phyloP scores from a whole-genome alignment of 2,329 filamentous ascomycete genomes.

The Hortaea werneckii region DNA sequence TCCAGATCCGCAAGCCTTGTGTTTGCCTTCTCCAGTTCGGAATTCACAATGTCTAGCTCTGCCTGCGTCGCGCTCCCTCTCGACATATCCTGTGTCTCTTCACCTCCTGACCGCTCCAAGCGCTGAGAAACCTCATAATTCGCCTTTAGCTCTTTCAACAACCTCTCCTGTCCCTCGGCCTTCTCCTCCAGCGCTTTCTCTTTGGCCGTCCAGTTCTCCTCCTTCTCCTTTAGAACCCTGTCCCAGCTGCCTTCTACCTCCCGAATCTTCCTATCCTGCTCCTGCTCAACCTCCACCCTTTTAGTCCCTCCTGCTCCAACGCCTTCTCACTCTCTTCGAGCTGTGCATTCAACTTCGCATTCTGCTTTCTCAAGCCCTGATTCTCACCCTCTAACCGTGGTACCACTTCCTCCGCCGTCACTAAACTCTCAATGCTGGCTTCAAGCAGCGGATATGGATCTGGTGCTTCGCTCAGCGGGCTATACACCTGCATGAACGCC shows the following conservation, averaged over 20 bases:
- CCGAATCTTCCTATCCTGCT: constrained; percentile 68
- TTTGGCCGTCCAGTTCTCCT: constrained; percentile 91
- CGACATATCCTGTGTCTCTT: constrained; percentile 44
- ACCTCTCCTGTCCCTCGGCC: constrained; percentile 81
- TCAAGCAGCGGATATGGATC: constrained; percentile 95
- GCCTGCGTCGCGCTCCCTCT: constrained; percentile 66
- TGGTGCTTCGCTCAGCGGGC: constrained; percentile 84
- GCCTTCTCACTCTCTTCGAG: constrained; percentile 73
- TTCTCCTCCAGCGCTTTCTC: constrained; percentile 88
- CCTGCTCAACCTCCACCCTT: constrained; percentile 65
- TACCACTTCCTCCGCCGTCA: constrained; percentile 83
- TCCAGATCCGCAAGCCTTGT: constrained; percentile 81
- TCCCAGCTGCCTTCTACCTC: constrained; percentile 86
- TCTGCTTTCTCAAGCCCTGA: constrained; percentile 68
- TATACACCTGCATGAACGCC: constrained; percentile 86
- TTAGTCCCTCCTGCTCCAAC: constrained; percentile 66
- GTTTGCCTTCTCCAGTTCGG: constrained; percentile 84
- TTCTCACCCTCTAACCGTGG: constrained; percentile 87
- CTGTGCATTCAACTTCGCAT: constrained; percentile 65
- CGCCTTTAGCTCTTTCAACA: constrained; percentile 90
- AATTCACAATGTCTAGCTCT: constrained; percentile 85
- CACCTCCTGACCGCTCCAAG: constrained; percentile 57
- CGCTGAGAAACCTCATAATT: constrained; percentile 94
- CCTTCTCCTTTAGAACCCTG: constrained; percentile 83
- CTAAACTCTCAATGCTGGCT: constrained; percentile 87